A percentile compares a stretch with the other conserved stretches of the same genome.
phyloP scores from a whole-genome alignment of 441 rosid genomes.

The Jatropha podagrica region DNA sequence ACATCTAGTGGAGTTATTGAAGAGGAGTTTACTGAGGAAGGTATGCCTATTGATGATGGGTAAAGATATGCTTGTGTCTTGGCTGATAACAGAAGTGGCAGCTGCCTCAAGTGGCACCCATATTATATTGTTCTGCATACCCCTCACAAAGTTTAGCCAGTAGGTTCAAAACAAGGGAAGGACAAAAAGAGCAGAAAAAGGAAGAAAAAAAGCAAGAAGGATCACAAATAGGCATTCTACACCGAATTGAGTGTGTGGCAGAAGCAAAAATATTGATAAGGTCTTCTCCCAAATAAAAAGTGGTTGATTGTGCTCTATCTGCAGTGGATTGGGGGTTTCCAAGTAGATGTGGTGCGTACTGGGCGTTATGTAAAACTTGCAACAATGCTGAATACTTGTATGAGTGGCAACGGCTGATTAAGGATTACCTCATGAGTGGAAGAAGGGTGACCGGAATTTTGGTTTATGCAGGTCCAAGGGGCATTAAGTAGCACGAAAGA shows the following conservation, averaged over 20 bases:
- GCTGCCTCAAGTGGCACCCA: background rate
- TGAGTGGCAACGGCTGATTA: too few species aligned
- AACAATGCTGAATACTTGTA: background rate
- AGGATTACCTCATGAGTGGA: background rate
- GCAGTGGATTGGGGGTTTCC: background rate
- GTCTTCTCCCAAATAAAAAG: background rate
- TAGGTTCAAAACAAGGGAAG: background rate
- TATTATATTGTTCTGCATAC: background rate
- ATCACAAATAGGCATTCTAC: background rate
- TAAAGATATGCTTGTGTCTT: background rate
- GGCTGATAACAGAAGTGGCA: background rate
- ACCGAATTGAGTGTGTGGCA: background rate
- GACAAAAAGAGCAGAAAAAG: too few species aligned
- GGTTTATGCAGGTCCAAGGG: background rate
- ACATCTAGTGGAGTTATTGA: background rate
- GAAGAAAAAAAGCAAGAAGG: background rate
- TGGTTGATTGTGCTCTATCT: background rate
- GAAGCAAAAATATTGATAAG: background rate
- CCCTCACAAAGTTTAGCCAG: background rate
- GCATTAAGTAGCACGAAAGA: background rate
- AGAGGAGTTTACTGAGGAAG: background rate
- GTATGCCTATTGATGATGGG: background rate
- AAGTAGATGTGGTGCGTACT: background rate
- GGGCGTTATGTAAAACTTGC: background rate
- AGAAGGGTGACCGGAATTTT: background rate